phyloP scores from a whole-genome alignment of 805 yeast species.

The Debaryomyces maramus region DNA sequence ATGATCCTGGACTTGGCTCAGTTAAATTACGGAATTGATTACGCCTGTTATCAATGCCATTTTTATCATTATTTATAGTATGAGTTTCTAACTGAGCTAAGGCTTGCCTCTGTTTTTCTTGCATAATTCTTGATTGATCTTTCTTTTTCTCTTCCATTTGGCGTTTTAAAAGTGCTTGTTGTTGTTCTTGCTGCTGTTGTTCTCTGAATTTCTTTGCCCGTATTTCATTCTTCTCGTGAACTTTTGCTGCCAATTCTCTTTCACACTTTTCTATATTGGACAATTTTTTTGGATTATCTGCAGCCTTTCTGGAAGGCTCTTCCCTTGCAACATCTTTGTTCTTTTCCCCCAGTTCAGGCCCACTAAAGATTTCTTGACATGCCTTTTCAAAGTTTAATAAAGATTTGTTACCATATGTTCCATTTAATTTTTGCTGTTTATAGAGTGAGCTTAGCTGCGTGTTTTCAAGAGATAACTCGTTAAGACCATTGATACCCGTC shows the following conservation, averaged over 20 bases:
- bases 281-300: neutral
- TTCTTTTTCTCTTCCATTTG: conserved; percentile 11
- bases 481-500: conserved; percentile 17
- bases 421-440: conserved; percentile 8
- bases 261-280: conserved; percentile 12
- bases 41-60: neutral
- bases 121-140: conserved; percentile 21
- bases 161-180: conserved; percentile 8
- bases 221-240: conserved; percentile 20
- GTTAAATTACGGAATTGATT: conserved; percentile 20
- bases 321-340: neutral
- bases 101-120: conserved; percentile 30
- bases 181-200: conserved; percentile 15
- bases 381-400: conserved; percentile 30
- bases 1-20: conserved; percentile 22
- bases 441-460: neutral
- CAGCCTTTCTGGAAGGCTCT: neutral
- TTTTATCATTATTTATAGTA: conserved; percentile 16
- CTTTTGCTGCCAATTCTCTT: conserved; percentile 21
- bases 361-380: conserved; percentile 30
- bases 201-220: conserved; percentile 18
- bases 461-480: conserved; percentile 7
- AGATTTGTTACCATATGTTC: conserved; percentile 21
- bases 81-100: conserved; percentile 23
- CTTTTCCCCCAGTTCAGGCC: conserved; percentile 15